Base-by-base conservation (phyloP, 192 early-diverging fungal species). In the Mortierella antarctica region DNA sequence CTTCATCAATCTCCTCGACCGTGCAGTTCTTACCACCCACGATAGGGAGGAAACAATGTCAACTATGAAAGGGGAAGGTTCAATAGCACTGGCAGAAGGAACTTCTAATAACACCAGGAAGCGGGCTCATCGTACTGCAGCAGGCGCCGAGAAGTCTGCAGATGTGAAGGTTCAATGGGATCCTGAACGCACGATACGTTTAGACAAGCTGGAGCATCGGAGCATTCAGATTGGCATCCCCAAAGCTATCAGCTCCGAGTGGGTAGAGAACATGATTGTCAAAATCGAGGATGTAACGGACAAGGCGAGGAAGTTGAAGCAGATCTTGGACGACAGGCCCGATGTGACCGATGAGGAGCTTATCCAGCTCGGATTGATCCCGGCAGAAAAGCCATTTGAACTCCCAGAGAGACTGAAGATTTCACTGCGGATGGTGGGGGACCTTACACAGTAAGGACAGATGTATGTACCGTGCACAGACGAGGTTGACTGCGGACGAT, bases 81-180 rank as follows among this genome's bases (percentile, higher is more conserved):
- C 84, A 44, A 44, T 46, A 41, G 48, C 64, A 50, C 75, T 61
- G 14, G 51, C 77, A 20, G 40, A 39, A 14, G 69, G 79, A n/a
- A 81, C 40, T 39, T 58, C 53, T 41, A 50, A 59, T 55, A 65
- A 70, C 47, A 63, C 57, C 47, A 47, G 65, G 18, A 68, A 12
- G 39, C 68, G 39, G 20, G 51, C 13, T 58, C 52, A 51, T 50
- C 67, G 64, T 61, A 45, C 59, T 50, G 7, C 47, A 57, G 49
- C 65, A 52, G 13, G 23, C 31, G 45, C 62, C 47, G 40, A 57
- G n/a, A 55, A 83, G 54, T 53, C 42, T n/a, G 79, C 79, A 52
- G 40, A 78, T 61, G 74, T 86, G 50, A 67, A 67, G 46, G 15
- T 86, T 50, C 85, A 86, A 57, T 86, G 85, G 85, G 85, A 86